phyloP scores from a whole-genome alignment of 495 filamentous ascomycete species.

The Letharia lupina region DNA sequence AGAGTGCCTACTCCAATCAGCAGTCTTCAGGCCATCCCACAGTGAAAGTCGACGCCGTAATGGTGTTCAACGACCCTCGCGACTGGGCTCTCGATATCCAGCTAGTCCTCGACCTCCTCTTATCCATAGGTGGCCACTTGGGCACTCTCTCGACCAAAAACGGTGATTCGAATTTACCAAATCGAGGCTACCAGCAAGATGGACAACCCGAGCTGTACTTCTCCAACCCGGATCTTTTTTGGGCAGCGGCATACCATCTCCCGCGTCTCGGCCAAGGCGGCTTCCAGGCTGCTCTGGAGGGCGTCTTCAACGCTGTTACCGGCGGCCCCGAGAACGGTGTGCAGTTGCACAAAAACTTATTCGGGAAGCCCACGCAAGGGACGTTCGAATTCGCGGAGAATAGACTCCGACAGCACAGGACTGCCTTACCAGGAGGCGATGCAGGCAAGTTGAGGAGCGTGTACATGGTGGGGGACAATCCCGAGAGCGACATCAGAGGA shows the following conservation, averaged over 20 bases:
- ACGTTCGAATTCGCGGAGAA: slow-evolving; percentile 83
- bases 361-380: slow-evolving; percentile 70
- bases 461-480: slow-evolving; percentile 98
- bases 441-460: slow-evolving; percentile 48
- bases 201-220: slow-evolving; percentile 77
- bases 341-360: slow-evolving; percentile 54
- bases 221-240: slow-evolving; percentile 82
- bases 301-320: slow-evolving; percentile 67
- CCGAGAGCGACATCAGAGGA: slow-evolving; percentile 84
- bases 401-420: slow-evolving; percentile 54
- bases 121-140: slow-evolving; percentile 62
- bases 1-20: slow-evolving; percentile 24
- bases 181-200: slow-evolving; percentile 66
- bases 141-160: slow-evolving; percentile 66
- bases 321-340: slow-evolving; percentile 47
- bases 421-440: background rate
- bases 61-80: slow-evolving; percentile 84
- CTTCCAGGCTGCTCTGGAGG: slow-evolving; percentile 73
- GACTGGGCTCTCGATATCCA: slow-evolving; percentile 90
- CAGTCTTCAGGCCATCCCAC: slow-evolving; percentile 27
- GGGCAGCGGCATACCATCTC: slow-evolving; percentile 74
- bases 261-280: slow-evolving; percentile 89
- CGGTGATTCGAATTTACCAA: slow-evolving; percentile 47
- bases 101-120: slow-evolving; percentile 69
- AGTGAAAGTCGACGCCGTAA: slow-evolving; percentile 73